Base-by-base conservation (phyloP, 1,284 basidiomycete species). In the Rhodofomes roseus region DNA sequence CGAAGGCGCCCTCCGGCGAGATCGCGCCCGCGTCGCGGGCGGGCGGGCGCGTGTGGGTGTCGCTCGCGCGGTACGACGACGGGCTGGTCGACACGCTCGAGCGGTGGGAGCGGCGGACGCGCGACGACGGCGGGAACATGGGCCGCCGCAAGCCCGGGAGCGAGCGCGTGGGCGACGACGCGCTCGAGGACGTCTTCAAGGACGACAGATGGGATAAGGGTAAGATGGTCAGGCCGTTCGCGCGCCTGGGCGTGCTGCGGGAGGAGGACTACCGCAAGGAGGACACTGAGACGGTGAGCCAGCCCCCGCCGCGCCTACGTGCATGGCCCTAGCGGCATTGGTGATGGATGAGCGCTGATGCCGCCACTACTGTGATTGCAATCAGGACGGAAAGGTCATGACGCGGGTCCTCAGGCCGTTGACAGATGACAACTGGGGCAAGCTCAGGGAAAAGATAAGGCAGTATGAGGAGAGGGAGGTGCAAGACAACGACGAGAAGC, bases 141-240 rank as follows among this genome's bases (percentile, higher is more conserved):
- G 82, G 77, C 41, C 66, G 66, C 48, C 65, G 76, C 60, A 72
- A 66, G 48, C 62, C 64, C 27, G 77, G 76, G 0, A 72, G 76
- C 1, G 81, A 76, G 27, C 64, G 67, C 61, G 67, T 75, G 62
- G 72, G 70, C 6, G 76, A 68, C 9, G 77, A 77, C 56, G 73
- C 68, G 55, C 65, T 81, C 56, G 67, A 63, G 41, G 74, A 78
- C 59, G 65, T 81, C 48, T 90, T 86, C 65, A 69, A 65, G 61
- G 79, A 76, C 52, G 85, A 80, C 14, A 77, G 67, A 62, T 92
- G 89, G 86, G 92, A 93, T 69, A 77, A 75, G 52, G 73, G 71
- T 55, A 93, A 92, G 78, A 93, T 93, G 91, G 85, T 93, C 48
- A 74, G 80, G 58, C 83, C 81, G 59, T 93, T 92, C 73, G 87